Base-by-base conservation (phyloP, 2,329 filamentous ascomycete genomes). In the Colletotrichum tropicale region DNA sequence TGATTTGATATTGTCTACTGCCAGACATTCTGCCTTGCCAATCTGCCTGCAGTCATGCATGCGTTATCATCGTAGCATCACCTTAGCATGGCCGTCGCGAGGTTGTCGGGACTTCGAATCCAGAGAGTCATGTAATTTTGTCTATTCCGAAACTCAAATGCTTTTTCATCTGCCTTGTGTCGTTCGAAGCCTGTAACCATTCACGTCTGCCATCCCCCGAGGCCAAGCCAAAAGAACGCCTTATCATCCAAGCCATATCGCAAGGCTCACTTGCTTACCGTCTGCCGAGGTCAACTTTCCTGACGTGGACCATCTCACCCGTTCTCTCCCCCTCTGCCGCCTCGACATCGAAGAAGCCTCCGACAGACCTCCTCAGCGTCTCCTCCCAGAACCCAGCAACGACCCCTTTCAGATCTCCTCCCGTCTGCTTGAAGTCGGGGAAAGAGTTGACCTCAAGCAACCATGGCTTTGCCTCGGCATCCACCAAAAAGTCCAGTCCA, bases 391-490 rank as follows among this genome's bases (percentile, higher is more conserved):
- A 88, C 9, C 93, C 94, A 24, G 88, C 90, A 28, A 99, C 93
- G 55, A 98, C 84, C 0, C 86, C 90, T 81, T 89, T 91, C 78
- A 98, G 85, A 72, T 94, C 93, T 9, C 90, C 89, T 10, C 97
- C 97, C 18, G 96, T 98, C 90, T 98, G 96, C 81, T 91, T 93
- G 82, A 98, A 98, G 86, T 99, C 97, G 12, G 97, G 97, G 85
- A 98, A 99, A 1, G 96, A 95, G 87, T 99, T 99, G 36, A 98
- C 91, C 87, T 99, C 97, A 72, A 99, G 87, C 81, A 99, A 83
- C 92, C 93, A 98, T 5, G 92, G 91, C 5, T 81, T 88, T 0
- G 92, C 93, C 10, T 83, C 80, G 1, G 82, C 88, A 80, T 96
- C 95, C 12, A 98, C 93, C 80, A 99, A 84, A 82, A 97, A 99